Evolutionary conservation across 495 filamentous ascomycete species (phyloP).

Genomic region (Cetradonia linearis): DNA sequence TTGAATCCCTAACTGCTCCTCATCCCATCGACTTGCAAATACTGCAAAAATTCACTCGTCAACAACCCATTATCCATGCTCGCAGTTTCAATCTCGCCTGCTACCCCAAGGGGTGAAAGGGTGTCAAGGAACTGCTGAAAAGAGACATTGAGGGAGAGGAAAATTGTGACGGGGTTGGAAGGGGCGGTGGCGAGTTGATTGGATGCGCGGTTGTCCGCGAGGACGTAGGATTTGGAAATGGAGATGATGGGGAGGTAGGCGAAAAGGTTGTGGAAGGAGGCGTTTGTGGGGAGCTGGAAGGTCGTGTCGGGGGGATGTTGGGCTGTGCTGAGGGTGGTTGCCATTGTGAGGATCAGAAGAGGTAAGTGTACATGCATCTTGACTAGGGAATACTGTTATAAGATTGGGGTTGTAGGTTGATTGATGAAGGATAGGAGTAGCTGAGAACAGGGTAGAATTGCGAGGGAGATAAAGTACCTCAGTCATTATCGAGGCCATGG

Average conservation of each 20-base stretch:
- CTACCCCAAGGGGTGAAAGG: not conserved
- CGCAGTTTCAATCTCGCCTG: not conserved
- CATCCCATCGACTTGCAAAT: conserved; percentile 10
- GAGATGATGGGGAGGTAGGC: conserved; percentile 9
- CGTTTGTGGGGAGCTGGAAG: not conserved
- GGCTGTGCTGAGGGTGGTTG: not conserved
- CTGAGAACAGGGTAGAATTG: not conserved
- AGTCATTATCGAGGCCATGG: not conserved
- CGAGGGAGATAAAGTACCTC: not conserved
- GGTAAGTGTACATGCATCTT: not conserved
- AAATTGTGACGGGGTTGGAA: conserved; percentile 4
- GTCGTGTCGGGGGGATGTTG: not conserved
- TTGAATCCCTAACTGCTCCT: not conserved
- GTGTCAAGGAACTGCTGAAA: conserved; percentile 1
- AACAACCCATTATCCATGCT: not conserved
- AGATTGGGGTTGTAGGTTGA: too few relatives aligned
- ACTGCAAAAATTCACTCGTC: conserved; percentile 8
- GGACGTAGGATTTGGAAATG: not conserved
- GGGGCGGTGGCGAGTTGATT: conserved; percentile 3
- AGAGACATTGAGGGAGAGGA: not conserved
- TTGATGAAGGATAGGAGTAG: too few relatives aligned
- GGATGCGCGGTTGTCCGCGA: conserved; percentile 4
- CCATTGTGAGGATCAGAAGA: not conserved
- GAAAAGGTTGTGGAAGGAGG: not conserved
- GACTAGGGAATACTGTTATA: too few relatives aligned